Evolutionary conservation across 1,284 basidiomycete species (phyloP), one percentile per base, ranked within the genome.

Genomic region (Ganoderma lingzhi): DNA sequence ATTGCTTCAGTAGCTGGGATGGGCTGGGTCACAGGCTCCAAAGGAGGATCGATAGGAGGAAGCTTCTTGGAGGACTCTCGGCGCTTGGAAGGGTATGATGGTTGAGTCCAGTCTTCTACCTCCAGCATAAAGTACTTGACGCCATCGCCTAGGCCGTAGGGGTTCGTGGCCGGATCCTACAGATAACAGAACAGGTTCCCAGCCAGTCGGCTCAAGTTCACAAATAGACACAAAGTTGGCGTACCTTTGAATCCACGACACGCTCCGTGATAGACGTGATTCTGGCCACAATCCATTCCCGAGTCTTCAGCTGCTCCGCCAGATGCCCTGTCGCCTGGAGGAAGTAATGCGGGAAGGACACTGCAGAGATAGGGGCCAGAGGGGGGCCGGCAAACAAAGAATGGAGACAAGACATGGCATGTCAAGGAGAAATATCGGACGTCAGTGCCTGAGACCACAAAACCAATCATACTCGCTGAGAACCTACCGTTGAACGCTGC

Each of bases 341-440:
- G 84, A 99, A 99, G 82, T 97, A 97, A 82, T 99, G 97, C 44
- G 97, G 97, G 80, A 96, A 97, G 6, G 94, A 96, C 8, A 98
- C 95, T 96, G 76, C 19, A 23, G 17, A 37, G 35, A 35, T 19
- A 35, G 17, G 35, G 39, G 12, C 48, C 19, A 48, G 45, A 3
- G n/a, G 19, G 12, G 23, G 48, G 23, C 23, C 48, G 48, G 23
- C 48, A 28, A 51, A 28, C 48, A n/a, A n/a, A 48, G 17, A 19
- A 64, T 72, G 39, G 30, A 39, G 70, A 19, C 48, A 28, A 15
- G 23, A 37, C 39, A 44, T 42, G 37, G 55, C 37, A 55, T 72
- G 68, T 69, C 69, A 71, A 70, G 81, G 80, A 76, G 73, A 81
- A 84, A 79, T 72, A 66, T 85, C 82, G 83, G 83, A 69, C 37